phyloP scores from a whole-genome alignment of 192 early-diverging fungal genomes.

The Coemansia sp. region DNA sequence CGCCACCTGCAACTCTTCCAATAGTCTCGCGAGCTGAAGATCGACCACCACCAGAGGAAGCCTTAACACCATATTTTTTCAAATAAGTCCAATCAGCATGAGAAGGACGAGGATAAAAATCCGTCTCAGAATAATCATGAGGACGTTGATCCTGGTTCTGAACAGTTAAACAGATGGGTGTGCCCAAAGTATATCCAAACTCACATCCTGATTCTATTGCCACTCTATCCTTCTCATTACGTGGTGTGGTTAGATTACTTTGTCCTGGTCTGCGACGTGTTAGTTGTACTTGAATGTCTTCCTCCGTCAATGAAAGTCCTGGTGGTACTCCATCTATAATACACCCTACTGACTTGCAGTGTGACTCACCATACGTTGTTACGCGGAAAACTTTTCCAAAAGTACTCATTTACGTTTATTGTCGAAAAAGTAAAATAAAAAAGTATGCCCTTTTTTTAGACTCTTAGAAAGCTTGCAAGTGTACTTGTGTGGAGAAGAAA shows the following conservation, averaged over 20 bases:
- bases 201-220: slow-evolving; percentile 92
- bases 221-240: slow-evolving; percentile 94
- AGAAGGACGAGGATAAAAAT: slow-evolving; percentile 91
- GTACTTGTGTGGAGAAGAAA: background rate
- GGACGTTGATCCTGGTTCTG: slow-evolving; percentile 96
- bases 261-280: slow-evolving; percentile 93
- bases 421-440: background rate
- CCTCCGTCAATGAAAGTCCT: slow-evolving; percentile 85
- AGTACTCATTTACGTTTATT: slow-evolving; percentile 61
- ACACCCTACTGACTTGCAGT: slow-evolving; percentile 96
- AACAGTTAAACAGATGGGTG: slow-evolving; percentile 90
- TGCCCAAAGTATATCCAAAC: slow-evolving; percentile 88
- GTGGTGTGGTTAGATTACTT: slow-evolving; percentile 92
- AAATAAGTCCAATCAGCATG: slow-evolving; percentile 99
- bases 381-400: slow-evolving; percentile 86
- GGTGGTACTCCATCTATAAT: slow-evolving; percentile 96
- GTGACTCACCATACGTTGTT: slow-evolving; percentile 96
- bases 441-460: no score
- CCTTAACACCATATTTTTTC: slow-evolving; percentile 94
- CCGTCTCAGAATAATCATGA: slow-evolving; percentile 93
- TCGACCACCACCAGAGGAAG: slow-evolving; percentile 89
- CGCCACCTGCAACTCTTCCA: slow-evolving; percentile 92
- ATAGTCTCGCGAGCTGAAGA: slow-evolving; percentile 95
- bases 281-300: slow-evolving; percentile 90
- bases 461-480: background rate